Base-by-base conservation (phyloP, 306 rosid species). In the Begonia fuchsioides region DNA sequence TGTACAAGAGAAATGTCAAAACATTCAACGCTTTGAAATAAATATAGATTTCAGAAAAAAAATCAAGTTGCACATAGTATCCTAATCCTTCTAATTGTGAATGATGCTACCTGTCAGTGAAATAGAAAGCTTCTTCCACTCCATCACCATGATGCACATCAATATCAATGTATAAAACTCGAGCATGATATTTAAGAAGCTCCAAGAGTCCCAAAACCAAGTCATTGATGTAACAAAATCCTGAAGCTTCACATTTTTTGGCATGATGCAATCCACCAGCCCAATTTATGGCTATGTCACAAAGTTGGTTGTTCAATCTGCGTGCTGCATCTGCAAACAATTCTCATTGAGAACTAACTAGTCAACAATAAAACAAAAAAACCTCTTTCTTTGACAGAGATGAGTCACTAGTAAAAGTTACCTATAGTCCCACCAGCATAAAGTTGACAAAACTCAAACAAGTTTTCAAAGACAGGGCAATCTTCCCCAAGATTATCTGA, bases 111-210 rank as follows among this genome's bases (percentile, higher is more conserved):
- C 98, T 84, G 71, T 90, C 95, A 58, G 98, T 90, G 69, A 81
- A 85, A 60, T 81, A 90, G 73, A 90, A 90, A 39, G 98, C 95
- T 81, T 90, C 98, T 72, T 90, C 98, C 7, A 90, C 98, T 13
- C 98, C 98, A 75, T 90, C 98, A 50, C 98, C 98, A 48, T 90
- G 98, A 75, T 90, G 98, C 64, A 90, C 98, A 43, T 90, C 98
- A 64, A 90, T 90, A 68, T 90, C 98, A 60, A 90, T 79, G 58
- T 90, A 90, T 50, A 90, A 68, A 63, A 90, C 95, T n/a, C 98
- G 95, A 38, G 98, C 65, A 66, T 90, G 98, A 63, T 77, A 61
- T 69, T 90, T 90, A 40, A 90, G 86, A 62, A 90, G 98, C 71
- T 90, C 98, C 68, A 90, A 79, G 61, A 90, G 81, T 53, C 98